These are phyloP conservation scores for Diaporthe ampelina DNA, from an alignment of 2,329 filamentous ascomycete species.

Conservation along the genomic window DNA sequence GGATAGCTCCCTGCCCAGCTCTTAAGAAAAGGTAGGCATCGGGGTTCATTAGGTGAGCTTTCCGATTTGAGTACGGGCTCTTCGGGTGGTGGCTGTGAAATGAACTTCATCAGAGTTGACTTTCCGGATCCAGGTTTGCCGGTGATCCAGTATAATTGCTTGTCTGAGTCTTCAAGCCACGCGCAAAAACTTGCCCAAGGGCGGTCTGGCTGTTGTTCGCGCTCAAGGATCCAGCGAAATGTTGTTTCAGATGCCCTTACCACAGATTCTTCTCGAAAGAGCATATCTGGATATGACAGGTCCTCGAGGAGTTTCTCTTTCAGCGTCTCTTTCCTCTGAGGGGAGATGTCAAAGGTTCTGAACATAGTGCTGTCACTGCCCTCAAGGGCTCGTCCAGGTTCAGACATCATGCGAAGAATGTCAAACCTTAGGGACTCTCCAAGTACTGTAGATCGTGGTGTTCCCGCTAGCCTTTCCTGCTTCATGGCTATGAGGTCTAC, in stretches of 20 bases:
- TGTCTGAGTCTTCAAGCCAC: constrained; percentile 16
- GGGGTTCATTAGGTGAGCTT: background rate
- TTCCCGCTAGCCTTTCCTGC: too few relatives aligned
- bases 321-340: background rate
- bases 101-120: constrained; percentile 19
- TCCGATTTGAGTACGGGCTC: too few relatives aligned
- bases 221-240: background rate
- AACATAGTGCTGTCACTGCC: background rate
- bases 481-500: background rate
- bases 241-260: background rate
- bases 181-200: constrained; percentile 15
- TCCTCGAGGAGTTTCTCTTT: background rate
- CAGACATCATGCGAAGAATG: background rate
- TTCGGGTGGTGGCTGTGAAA: background rate
- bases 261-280: background rate
- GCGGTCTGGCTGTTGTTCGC: background rate
- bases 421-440: background rate
- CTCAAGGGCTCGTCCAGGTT: background rate
- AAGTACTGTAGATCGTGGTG: too few relatives aligned
- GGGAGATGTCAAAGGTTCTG: background rate
- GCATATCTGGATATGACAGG: background rate
- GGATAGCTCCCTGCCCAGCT: background rate
- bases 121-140: constrained; percentile 27
- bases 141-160: constrained; percentile 14
- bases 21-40: background rate